These are phyloP conservation scores for Aspergillus ostianus DNA, from an alignment of 495 filamentous ascomycete genomes.

Conservation along the genomic window DNA sequence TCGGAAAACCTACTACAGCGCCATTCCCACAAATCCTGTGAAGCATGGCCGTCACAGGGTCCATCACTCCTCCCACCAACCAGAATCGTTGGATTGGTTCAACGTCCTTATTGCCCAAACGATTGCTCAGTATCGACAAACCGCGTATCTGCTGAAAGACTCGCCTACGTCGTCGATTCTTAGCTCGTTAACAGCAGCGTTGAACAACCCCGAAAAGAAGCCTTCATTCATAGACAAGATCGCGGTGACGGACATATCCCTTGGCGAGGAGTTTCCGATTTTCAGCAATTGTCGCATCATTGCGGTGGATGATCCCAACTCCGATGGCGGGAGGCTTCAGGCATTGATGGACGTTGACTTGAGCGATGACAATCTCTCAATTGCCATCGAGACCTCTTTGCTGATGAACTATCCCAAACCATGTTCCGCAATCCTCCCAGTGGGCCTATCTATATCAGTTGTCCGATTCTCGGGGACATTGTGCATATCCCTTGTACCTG, in stretches of 20 bases:
- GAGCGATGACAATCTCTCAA: constrained; percentile 84
- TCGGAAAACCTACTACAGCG: constrained; percentile 96
- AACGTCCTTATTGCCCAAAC: constrained; percentile 97
- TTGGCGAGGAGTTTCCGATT: constrained; percentile 97
- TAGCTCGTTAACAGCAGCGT: constrained; percentile 80
- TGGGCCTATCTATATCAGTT: constrained; percentile 86
- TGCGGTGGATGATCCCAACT: constrained; percentile 50
- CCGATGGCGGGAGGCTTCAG: constrained; percentile 68
- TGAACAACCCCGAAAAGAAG: constrained; percentile 76
- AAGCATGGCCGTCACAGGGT: constrained; percentile 48
- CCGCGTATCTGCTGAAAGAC: constrained; percentile 80
- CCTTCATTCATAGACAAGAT: constrained; percentile 93
- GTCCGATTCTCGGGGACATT: constrained; percentile 93
- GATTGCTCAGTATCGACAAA: constrained; percentile 89
- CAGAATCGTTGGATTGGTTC: constrained; percentile 99
- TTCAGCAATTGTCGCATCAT: constrained; percentile 98
- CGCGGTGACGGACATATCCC: constrained; percentile 82
- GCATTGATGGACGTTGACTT: constrained; percentile 96
- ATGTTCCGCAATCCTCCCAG: constrained; percentile 84
- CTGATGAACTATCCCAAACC: constrained; percentile 92
- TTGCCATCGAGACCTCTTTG: constrained; percentile 91
- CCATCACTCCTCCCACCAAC: constrained; percentile 77
- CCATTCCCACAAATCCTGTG: constrained; percentile 51
- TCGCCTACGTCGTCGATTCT: constrained; percentile 70
- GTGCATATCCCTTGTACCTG: constrained; percentile 85